Conservation (phyloP, 768 basidiomycete genomes). For the Boletus edulis region DNA sequence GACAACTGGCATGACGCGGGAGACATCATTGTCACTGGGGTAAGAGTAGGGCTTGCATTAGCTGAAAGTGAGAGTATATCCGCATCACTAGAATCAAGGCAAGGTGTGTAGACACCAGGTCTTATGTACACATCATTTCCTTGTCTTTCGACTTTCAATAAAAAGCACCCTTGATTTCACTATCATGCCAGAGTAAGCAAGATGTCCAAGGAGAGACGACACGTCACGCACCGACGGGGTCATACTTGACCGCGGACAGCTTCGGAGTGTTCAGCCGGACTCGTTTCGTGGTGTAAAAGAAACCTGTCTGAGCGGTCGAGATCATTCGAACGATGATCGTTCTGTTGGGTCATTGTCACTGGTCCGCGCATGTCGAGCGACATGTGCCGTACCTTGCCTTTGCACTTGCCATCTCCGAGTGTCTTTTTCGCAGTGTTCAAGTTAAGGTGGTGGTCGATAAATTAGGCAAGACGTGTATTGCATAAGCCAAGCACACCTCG, state of each 20-base stretch:
- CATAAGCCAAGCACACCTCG: conserved; percentile 3
- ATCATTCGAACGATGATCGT: conserved; percentile 85
- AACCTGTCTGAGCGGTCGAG: conserved; percentile 90
- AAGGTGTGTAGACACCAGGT: too few species aligned
- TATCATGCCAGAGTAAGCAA: conserved; percentile 24
- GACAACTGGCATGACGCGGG: too few species aligned
- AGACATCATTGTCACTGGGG: too few species aligned
- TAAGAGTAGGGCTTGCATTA: background rate
- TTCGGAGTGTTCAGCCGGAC: conserved; percentile 66
- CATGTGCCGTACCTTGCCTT: conserved; percentile 50
- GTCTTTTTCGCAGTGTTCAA: background rate
- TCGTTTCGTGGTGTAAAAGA: conserved; percentile 84
- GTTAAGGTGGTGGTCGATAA: background rate
- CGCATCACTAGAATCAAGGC: too few species aligned
- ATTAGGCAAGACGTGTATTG: conserved; percentile 10
- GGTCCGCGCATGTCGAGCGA: background rate
- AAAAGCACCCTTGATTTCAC: conserved; percentile 74
- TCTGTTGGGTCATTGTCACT: conserved; percentile 36
- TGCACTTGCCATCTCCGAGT: conserved; percentile 50
- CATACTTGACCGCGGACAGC: conserved; percentile 89
- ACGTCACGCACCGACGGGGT: conserved; percentile 67
- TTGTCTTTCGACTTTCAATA: conserved; percentile 75
- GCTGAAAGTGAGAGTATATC: background rate
- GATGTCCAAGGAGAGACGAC: background rate
- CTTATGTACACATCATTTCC: conserved; percentile 39